Evolutionary conservation across 306 rosid genomes (phyloP).

Genomic region (Crataegus laevigata): DNA sequence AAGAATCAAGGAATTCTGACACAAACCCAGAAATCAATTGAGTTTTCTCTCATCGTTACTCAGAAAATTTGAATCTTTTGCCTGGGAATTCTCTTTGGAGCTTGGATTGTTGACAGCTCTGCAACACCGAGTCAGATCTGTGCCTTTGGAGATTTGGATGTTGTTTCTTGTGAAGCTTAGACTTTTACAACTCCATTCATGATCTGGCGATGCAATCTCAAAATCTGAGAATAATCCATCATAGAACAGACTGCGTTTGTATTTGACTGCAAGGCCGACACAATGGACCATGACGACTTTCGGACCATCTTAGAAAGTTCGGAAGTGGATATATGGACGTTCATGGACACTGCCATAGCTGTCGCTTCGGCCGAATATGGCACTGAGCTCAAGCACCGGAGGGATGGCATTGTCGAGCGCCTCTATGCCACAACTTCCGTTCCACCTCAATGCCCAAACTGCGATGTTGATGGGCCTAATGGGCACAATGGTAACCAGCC

Average conservation of each 20-base stretch:
- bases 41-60: neutral
- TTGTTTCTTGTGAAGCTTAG: neutral
- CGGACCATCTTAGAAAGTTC: conserved; percentile 63
- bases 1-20: neutral
- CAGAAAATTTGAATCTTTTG: neutral
- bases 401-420: conserved; percentile 73
- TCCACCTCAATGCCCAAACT: conserved; percentile 35
- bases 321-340: conserved; percentile 77
- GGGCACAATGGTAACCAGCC: conserved; percentile 17
- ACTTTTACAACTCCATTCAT: neutral
- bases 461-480: conserved; percentile 20
- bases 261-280: neutral
- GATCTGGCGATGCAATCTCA: neutral
- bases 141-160: neutral
- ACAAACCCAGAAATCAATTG: neutral
- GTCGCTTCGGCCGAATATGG: conserved; percentile 66
- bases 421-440: conserved; percentile 44
- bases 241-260: neutral
- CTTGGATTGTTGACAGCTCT: neutral
- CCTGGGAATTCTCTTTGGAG: neutral
- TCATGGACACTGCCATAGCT: conserved; percentile 77
- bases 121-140: neutral
- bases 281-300: conserved; percentile 84
- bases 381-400: conserved; percentile 52
- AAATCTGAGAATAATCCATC: neutral